Conservation (phyloP, 1,284 basidiomycete species). For the Erythrobasidium hasegawianum region DNA sequence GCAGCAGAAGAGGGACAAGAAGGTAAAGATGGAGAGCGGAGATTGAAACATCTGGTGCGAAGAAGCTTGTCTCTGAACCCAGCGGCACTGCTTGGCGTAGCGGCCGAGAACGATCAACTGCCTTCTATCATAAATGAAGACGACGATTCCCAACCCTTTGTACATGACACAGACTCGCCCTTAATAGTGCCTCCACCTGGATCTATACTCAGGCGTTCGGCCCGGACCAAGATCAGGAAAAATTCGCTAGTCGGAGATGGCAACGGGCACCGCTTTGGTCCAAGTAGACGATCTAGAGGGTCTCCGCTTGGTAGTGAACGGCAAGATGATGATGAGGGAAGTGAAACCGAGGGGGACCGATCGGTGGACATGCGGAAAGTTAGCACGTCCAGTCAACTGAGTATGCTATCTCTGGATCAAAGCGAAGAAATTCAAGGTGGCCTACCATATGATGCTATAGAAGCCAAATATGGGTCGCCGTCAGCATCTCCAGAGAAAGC, state of each 20-base stretch:
- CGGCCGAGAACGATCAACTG: slow-evolving; percentile 26
- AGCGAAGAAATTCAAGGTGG: not conserved
- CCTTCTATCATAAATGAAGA: slow-evolving; percentile 3
- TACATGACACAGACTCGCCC: slow-evolving; percentile 62
- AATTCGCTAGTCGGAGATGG: slow-evolving; percentile 69
- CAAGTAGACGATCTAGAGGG: slow-evolving; percentile 48
- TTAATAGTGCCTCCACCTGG: slow-evolving; percentile 84
- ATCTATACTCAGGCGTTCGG: slow-evolving; percentile 82
- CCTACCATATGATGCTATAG: not conserved
- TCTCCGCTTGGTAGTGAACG: slow-evolving; percentile 41
- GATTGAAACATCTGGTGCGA: slow-evolving; percentile 71
- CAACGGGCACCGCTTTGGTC: slow-evolving; percentile 70
- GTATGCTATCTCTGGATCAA: not conserved
- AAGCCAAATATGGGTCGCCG: not conserved
- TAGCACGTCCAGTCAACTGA: not conserved
- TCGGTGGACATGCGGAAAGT: not conserved
- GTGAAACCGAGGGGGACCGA: not conserved
- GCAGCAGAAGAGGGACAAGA: slow-evolving; percentile 54
- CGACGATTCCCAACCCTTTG: not conserved
- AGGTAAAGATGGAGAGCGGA: slow-evolving; percentile 65
- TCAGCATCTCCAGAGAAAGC: slow-evolving; percentile 14
- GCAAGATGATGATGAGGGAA: slow-evolving; percentile 10
- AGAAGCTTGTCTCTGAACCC: slow-evolving; percentile 84
- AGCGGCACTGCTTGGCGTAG: slow-evolving; percentile 54
- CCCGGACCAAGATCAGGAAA: slow-evolving; percentile 93